Evolutionary conservation across 2,329 filamentous ascomycete species (phyloP), one percentile per base, ranked within the genome.

Genomic region (Fusarium tjaetaba): DNA sequence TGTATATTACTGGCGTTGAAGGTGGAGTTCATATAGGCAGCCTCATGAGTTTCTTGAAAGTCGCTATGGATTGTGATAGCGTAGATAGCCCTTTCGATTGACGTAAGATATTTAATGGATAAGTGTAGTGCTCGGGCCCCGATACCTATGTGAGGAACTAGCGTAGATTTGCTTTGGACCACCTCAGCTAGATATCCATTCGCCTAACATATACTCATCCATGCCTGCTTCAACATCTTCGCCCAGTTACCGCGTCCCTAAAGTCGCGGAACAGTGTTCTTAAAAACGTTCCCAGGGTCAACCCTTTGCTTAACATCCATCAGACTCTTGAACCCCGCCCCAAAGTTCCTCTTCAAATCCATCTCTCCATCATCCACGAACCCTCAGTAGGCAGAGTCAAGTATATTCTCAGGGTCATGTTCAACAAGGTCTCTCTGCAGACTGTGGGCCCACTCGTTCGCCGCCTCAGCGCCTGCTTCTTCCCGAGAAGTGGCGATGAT

Each of bases 391-490:
- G 11, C 1, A 14, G 20, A 14, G 11, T 41, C 38, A n/a, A 41
- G 11, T 2, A 41, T 41, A 14, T 41, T 41, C 38, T 22, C 38
- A n/a, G 38, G 38, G 6, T 41, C 38, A 8, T 7, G 11, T 1
- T 41, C 11, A 13, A 41, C 4, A 14, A 41, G 38, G 0, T 41
- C 20, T 13, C 38, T 22, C 20, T 14, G 38, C 7, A 41, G 13
- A n/a, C 5, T n/a, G 7, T 14, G 20, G 7, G 11, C 38, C 38
- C 38, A 41, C 11, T 41, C 7, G 1, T n/a, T 7, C 7, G 38
- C 20, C 0, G 1, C 20, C 4, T n/a, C 11, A 5, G 20, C 38
- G 2, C 11, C 38, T n/a, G 20, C 38, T 41, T 41, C 4, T 8
- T 41, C 38, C 14, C 11, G 20, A 22, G 38, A 41, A 41, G 20